A percentile compares a stretch with the other conserved stretches of the same genome.
These are phyloP conservation scores for Nissolia schottii DNA, from an alignment of 306 rosid genomes.

Conservation along the genomic window DNA sequence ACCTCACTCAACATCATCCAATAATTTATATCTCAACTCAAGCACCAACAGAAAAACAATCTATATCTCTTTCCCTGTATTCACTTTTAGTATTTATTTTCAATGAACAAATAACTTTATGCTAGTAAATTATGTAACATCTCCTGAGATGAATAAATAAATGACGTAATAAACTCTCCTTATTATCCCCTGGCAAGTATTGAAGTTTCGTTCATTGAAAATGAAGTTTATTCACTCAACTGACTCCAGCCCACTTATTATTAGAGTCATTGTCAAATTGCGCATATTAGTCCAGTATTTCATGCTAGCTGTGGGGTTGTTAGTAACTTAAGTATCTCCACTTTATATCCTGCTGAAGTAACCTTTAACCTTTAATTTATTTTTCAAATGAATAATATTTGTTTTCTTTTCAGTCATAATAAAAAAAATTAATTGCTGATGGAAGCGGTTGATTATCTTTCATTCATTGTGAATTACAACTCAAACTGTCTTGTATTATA, in stretches of 20 bases:
- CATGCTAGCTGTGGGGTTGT: conserved; percentile 9
- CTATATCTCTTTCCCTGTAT: too few species aligned
- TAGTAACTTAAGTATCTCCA: conserved; percentile 26
- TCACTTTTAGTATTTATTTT: too few species aligned
- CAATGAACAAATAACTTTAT: too few species aligned
- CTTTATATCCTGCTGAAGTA: conserved; percentile 20
- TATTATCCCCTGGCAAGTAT: too few species aligned
- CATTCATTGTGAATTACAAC: conserved; percentile 21
- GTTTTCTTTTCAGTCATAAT: background rate
- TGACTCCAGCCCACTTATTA: background rate
- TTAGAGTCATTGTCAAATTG: background rate
- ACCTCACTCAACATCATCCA: too few species aligned
- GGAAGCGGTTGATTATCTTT: background rate
- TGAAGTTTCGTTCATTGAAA: background rate
- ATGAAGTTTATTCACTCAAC: background rate
- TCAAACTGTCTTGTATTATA: conserved; percentile 14
- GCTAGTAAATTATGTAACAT: too few species aligned
- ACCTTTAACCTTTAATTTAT: background rate
- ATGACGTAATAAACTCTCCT: too few species aligned
- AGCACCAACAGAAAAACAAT: too few species aligned
- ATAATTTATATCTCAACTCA: too few species aligned
- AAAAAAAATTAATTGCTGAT: conserved; percentile 8
- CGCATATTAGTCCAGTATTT: background rate
- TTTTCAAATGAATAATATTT: background rate
- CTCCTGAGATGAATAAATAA: too few species aligned